Evolutionary conservation across 768 basidiomycete species (phyloP).

Genomic region (Rhizopogon salebrosus): DNA sequence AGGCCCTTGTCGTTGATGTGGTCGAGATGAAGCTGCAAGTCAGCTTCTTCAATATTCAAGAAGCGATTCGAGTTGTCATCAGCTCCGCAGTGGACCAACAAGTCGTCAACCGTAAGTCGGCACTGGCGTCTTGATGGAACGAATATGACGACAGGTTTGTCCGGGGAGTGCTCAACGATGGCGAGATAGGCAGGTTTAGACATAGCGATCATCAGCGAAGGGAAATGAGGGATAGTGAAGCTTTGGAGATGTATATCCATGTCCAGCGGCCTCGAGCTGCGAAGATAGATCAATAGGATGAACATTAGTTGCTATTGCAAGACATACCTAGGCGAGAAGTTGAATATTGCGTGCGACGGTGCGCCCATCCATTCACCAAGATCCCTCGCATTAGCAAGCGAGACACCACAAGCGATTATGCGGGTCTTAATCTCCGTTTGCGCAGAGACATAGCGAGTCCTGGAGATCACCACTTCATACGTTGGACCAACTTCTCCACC

Average conservation of each 20-base stretch:
- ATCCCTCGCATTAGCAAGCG: constrained; percentile 92
- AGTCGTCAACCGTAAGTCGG: constrained; percentile 87
- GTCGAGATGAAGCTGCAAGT: constrained; percentile 85
- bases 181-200: constrained; percentile 96
- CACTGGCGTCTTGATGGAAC: constrained; percentile 93
- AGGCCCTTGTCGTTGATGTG: constrained; percentile 74
- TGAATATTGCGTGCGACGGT: constrained; percentile 92
- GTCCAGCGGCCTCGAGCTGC: constrained; percentile 89
- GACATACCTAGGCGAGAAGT: constrained; percentile 84
- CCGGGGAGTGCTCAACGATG: constrained; percentile 79
- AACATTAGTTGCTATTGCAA: background rate
- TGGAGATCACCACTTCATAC: constrained; percentile 93
- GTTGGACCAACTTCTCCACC: constrained; percentile 95
- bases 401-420: constrained; percentile 92
- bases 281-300: constrained; percentile 7
- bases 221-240: constrained; percentile 96
- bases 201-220: constrained; percentile 98
- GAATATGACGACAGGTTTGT: constrained; percentile 87
- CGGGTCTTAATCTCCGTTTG: constrained; percentile 92
- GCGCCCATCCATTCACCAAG: constrained; percentile 98
- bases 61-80: constrained; percentile 83
- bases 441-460: constrained; percentile 93
- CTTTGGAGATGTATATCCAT: constrained; percentile 98
- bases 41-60: constrained; percentile 80
- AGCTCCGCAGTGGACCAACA: constrained; percentile 82